Percentiles rank a stretch among this genome's conserved stretches.
These are phyloP conservation scores for Lagenaria siceraria DNA, from an alignment of 306 rosid species.

Conservation along the genomic window DNA sequence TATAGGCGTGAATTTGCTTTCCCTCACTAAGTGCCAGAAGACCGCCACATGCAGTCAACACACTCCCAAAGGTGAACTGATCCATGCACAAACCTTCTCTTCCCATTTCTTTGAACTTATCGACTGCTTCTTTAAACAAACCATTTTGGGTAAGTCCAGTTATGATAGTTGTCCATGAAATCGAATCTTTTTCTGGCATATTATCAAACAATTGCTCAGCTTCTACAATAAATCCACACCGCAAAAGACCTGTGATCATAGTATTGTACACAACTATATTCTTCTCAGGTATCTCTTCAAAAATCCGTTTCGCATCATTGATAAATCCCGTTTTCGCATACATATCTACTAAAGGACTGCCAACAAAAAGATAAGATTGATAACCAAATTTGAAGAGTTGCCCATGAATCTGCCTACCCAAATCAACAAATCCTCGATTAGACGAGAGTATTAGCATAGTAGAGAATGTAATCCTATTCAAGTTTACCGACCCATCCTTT, in stretches of 20 bases:
- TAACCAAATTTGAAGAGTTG: constrained; percentile 70
- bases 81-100: constrained; percentile 45
- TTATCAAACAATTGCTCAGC: constrained; percentile 33
- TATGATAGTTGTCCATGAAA: constrained; percentile 81
- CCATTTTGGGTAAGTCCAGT: constrained; percentile 68
- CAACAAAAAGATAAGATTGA: constrained; percentile 50
- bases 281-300: constrained; percentile 40
- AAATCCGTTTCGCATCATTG: constrained; percentile 44
- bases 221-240: constrained; percentile 49
- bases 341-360: constrained; percentile 81
- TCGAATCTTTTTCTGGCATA: constrained; percentile 59
- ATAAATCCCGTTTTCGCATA: constrained; percentile 50
- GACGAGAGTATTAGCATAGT: constrained; percentile 66
- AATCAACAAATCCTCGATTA: constrained; percentile 24
- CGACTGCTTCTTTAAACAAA: constrained; percentile 38
- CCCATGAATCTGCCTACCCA: constrained; percentile 76
- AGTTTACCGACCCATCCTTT: constrained; percentile 25
- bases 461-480: constrained; percentile 55
- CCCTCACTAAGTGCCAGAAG: constrained; percentile 51
- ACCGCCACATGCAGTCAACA: constrained; percentile 80
- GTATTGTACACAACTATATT: constrained; percentile 73
- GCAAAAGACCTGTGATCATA: constrained; percentile 48
- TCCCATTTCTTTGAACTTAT: constrained; percentile 49
- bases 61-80: constrained; percentile 80
- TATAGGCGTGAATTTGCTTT: constrained; percentile 70